Conservation (phyloP, 176 grass and related monocot genomes). For the Eleusine indica region DNA sequence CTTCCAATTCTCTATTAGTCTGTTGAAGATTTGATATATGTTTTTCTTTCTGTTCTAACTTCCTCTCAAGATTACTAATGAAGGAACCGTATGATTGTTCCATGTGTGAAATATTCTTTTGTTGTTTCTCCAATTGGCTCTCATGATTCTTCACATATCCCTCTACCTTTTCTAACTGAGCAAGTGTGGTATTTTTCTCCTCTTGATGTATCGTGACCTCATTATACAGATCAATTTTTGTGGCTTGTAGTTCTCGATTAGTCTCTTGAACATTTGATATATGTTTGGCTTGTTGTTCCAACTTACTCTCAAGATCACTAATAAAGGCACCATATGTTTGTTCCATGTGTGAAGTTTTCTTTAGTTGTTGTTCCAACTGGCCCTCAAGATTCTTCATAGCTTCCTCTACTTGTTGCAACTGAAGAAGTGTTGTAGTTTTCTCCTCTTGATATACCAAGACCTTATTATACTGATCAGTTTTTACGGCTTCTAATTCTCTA, state of each 20-base stretch:
- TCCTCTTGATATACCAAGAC: constrained; percentile 29
- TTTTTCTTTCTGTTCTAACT: constrained; percentile 50
- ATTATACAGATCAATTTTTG: constrained; percentile 34
- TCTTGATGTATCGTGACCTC: constrained; percentile 19
- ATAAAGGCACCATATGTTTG: neutral
- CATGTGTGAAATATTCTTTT: constrained; percentile 39
- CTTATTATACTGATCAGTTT: constrained; percentile 46
- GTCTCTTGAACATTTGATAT: constrained; percentile 49
- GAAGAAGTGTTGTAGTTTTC: constrained; percentile 39
- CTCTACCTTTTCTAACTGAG: constrained; percentile 34
- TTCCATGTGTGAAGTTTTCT: neutral
- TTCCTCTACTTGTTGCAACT: constrained; percentile 44
- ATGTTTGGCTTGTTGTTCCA: constrained; percentile 53
- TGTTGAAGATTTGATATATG: constrained; percentile 51
- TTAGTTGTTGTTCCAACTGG: constrained; percentile 44
- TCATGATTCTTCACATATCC: constrained; percentile 52
- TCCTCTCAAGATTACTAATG: constrained; percentile 35
- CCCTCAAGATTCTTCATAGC: constrained; percentile 37
- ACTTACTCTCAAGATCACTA: constrained; percentile 40
- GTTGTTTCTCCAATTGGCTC: constrained; percentile 44
- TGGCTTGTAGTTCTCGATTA: constrained; percentile 42
- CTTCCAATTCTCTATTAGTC: constrained; percentile 32
- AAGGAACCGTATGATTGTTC: neutral
- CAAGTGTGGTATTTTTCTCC: constrained; percentile 21
- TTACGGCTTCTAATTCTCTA: constrained; percentile 28